These are phyloP conservation scores for Gossypium herbaceum DNA, from an alignment of 345 rosid genomes.

Conservation along the genomic window DNA sequence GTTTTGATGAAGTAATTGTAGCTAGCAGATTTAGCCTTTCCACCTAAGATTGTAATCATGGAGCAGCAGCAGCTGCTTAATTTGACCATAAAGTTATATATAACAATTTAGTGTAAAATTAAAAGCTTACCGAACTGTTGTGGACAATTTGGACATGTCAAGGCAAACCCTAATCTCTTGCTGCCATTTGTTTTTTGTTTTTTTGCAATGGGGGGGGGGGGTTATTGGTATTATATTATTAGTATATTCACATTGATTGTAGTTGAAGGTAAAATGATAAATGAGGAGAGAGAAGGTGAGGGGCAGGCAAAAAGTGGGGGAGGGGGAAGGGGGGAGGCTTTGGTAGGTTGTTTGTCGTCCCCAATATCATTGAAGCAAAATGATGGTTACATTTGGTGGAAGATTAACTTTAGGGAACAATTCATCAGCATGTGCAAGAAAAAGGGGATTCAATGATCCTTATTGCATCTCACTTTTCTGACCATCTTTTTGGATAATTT, in stretches of 20 bases:
- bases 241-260: no score
- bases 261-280: no score
- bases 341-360: no score
- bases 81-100: background rate
- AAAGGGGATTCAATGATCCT: background rate
- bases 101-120: background rate
- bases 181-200: background rate
- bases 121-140: no score
- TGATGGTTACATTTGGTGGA: background rate
- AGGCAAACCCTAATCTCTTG: background rate
- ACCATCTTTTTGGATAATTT: background rate
- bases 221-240: background rate
- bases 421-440: no score
- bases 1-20: background rate
- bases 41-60: conserved; percentile 1
- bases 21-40: background rate
- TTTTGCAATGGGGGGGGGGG: background rate
- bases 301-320: background rate
- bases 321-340: background rate
- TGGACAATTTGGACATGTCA: background rate
- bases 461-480: background rate
- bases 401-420: background rate
- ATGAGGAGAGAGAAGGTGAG: no score
- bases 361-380: background rate
- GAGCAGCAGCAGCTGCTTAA: background rate